Conservation (phyloP, 495 filamentous ascomycete genomes). For the Aspergillus homomorphus region DNA sequence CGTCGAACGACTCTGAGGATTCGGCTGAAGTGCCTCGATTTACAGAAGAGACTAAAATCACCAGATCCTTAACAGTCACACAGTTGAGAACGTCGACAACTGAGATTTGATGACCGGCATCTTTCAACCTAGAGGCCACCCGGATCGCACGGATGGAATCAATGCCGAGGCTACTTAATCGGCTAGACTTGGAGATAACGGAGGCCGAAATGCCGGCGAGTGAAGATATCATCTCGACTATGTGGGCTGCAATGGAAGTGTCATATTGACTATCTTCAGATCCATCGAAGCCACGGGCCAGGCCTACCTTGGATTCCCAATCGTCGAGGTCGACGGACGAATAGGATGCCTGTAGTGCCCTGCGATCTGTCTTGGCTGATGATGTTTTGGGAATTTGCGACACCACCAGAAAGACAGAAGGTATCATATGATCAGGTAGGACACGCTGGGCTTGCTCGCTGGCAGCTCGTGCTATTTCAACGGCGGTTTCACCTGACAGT, state of each 20-base stretch:
- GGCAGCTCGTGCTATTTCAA: conserved; percentile 24
- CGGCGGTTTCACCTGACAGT: conserved; percentile 11
- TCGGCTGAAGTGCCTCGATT: neutral
- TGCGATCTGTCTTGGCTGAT: conserved; percentile 35
- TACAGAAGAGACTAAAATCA: conserved; percentile 14
- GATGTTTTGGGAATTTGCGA: conserved; percentile 30
- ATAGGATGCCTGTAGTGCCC: conserved; percentile 28
- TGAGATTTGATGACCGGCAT: conserved; percentile 23
- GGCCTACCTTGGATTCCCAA: conserved; percentile 29
- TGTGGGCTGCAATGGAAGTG: conserved; percentile 9
- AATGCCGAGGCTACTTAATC: conserved; percentile 31
- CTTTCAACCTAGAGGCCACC: conserved; percentile 26
- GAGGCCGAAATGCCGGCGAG: conserved; percentile 25
- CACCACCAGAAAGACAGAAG: conserved; percentile 30
- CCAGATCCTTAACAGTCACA: conserved; percentile 23
- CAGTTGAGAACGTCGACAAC: conserved; percentile 31
- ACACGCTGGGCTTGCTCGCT: conserved; percentile 20
- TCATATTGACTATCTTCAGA: conserved; percentile 1
- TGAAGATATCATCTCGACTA: conserved; percentile 24
- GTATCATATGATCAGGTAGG: conserved; percentile 36
- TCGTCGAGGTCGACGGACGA: conserved; percentile 25
- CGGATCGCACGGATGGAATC: conserved; percentile 38
- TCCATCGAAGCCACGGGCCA: neutral
- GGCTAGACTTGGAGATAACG: conserved; percentile 22
- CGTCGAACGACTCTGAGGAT: conserved; percentile 16